phyloP scores from a whole-genome alignment of 768 basidiomycete genomes.

The Suillus tomentosus region DNA sequence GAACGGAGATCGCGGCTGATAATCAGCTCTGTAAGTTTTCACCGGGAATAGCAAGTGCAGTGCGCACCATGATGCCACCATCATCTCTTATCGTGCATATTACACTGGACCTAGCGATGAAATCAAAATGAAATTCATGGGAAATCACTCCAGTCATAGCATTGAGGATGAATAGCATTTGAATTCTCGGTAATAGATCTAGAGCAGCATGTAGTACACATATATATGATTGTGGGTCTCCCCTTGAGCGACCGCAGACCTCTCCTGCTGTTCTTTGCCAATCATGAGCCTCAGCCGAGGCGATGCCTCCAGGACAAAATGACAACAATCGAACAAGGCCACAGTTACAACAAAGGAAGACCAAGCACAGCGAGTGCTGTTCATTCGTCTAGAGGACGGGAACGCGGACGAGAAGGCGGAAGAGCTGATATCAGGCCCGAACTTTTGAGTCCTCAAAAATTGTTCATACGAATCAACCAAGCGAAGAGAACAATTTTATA shows the following conservation, averaged over 20 bases:
- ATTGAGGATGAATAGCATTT: neutral
- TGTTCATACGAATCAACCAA: constrained; percentile 49
- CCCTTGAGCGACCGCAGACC: constrained; percentile 31
- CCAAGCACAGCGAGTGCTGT: constrained; percentile 39
- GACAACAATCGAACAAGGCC: constrained; percentile 46
- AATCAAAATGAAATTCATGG: neutral
- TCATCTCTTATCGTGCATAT: neutral
- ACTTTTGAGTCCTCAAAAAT: constrained; percentile 86
- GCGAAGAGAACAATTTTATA: neutral
- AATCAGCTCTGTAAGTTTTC: neutral
- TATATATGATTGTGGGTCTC: constrained; percentile 23
- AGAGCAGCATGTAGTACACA: neutral
- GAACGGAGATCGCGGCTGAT: neutral
- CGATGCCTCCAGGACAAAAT: constrained; percentile 61
- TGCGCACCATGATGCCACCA: no score
- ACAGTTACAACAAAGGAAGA: constrained; percentile 32
- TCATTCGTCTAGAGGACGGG: constrained; percentile 79
- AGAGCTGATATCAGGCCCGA: constrained; percentile 81
- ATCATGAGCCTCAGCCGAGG: constrained; percentile 76
- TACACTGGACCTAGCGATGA: neutral
- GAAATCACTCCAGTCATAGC: neutral
- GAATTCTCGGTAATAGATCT: neutral
- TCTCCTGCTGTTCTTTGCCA: constrained; percentile 38
- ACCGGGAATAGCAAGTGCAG: neutral
- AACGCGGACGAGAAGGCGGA: constrained; percentile 93